Percentiles rank a stretch among this genome's conserved stretches.
These are phyloP conservation scores for Aspergillus pseudoglaucus DNA, from an alignment of 2,329 filamentous ascomycete species.

Conservation along the genomic window DNA sequence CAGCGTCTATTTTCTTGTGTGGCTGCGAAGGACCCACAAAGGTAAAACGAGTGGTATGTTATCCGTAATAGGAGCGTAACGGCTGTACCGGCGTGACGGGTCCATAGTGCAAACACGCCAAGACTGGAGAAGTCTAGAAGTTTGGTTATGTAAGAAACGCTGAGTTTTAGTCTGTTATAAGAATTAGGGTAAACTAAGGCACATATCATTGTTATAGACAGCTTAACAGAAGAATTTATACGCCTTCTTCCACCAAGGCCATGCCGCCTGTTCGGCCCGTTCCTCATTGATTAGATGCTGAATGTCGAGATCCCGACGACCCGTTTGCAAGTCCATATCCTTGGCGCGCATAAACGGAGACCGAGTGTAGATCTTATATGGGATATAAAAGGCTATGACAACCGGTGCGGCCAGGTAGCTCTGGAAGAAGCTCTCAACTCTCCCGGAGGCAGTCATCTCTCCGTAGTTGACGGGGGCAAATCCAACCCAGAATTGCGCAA, in stretches of 20 bases:
- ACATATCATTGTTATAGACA: background rate
- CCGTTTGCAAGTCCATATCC: slow-evolving; percentile 84
- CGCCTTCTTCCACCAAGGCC: slow-evolving; percentile 69
- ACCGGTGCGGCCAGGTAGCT: slow-evolving; percentile 53
- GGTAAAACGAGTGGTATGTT: background rate
- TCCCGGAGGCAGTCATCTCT: slow-evolving; percentile 36
- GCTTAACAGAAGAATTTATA: slow-evolving; percentile 67
- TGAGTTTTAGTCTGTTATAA: too few relatives aligned
- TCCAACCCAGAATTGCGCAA: slow-evolving; percentile 84
- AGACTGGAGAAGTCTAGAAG: slow-evolving; percentile 11
- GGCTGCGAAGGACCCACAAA: slow-evolving; percentile 3
- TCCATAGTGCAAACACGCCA: slow-evolving; percentile 15
- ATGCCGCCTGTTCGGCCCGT: slow-evolving; percentile 61
- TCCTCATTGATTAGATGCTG: slow-evolving; percentile 74
- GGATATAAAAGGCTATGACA: slow-evolving; percentile 56
- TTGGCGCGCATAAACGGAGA: slow-evolving; percentile 60
- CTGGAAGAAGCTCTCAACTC: slow-evolving; percentile 64
- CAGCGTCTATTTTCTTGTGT: slow-evolving; percentile 15
- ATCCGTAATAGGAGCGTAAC: slow-evolving; percentile 1
- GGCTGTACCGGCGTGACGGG: slow-evolving; percentile 1
- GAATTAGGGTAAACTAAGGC: background rate
- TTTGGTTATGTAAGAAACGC: background rate
- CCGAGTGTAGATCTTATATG: slow-evolving; percentile 67
- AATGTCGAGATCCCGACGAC: slow-evolving; percentile 77
- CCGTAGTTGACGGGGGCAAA: slow-evolving; percentile 64